Percentiles rank a stretch among this genome's conserved stretches.
Evolutionary conservation across 768 basidiomycete species (phyloP).

Genomic region (Flagelloscypha sp.): DNA sequence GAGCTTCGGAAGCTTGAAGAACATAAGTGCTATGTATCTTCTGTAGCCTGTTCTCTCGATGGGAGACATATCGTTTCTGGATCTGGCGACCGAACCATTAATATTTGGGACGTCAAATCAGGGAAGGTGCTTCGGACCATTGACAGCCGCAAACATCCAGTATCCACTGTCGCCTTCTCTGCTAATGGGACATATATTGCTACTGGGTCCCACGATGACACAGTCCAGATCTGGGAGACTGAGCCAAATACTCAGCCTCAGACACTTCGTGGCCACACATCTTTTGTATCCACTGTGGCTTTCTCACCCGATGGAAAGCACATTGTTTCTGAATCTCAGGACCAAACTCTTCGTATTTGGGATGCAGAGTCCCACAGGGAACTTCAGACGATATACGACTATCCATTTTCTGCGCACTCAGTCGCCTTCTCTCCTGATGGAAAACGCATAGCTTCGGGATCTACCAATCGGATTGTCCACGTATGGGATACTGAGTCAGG

Average conservation of each 20-base stretch:
- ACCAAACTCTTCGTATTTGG: constrained; percentile 9
- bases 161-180: constrained; percentile 14
- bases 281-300: constrained; percentile 1
- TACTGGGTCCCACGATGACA: constrained; percentile 12
- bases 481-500: constrained; percentile 11
- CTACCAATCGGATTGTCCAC: constrained; percentile 4
- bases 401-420: not conserved
- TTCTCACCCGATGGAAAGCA: constrained; percentile 9
- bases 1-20: constrained; percentile 66
- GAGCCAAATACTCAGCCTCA: constrained; percentile 1
- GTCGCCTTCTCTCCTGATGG: constrained; percentile 11
- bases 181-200: constrained; percentile 14
- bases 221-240: constrained; percentile 14
- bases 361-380: constrained; percentile 4
- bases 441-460: constrained; percentile 7
- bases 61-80: constrained; percentile 23
- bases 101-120: constrained; percentile 90
- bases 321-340: constrained; percentile 7
- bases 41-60: constrained; percentile 35
- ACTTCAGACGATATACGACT: not conserved
- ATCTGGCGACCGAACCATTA: constrained; percentile 52
- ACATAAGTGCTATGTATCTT: constrained; percentile 53
- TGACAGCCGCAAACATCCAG: too few relatives aligned
- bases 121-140: too few relatives aligned
- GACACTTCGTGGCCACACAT: constrained; percentile 2